Conservation (phyloP, 139 green algal genomes). For the Mesostigma viride region DNA sequence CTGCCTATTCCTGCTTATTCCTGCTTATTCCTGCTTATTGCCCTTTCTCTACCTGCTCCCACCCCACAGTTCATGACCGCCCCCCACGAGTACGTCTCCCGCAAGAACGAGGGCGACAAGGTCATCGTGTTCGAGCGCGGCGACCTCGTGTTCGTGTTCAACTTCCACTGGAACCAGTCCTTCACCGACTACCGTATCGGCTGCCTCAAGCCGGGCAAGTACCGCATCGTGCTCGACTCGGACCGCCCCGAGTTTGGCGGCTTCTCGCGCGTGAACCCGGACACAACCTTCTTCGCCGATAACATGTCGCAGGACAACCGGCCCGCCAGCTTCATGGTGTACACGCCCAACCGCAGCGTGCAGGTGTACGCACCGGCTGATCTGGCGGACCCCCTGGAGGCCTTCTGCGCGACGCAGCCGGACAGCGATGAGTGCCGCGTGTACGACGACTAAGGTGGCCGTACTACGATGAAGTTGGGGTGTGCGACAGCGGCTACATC, state of each 20-base stretch:
- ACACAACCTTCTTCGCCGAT: slow-evolving; percentile 26
- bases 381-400: slow-evolving; percentile 23
- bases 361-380: slow-evolving; percentile 34
- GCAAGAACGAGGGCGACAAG: slow-evolving; percentile 82
- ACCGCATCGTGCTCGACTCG: slow-evolving; percentile 33
- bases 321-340: slow-evolving; percentile 30
- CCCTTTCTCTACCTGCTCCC: slow-evolving; percentile 51
- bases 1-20: no score
- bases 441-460: slow-evolving; percentile 32
- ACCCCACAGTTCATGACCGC: slow-evolving; percentile 73
- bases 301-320: slow-evolving; percentile 29
- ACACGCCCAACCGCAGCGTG: slow-evolving; percentile 29
- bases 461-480: no score
- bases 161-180: slow-evolving; percentile 85
- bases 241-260: slow-evolving; percentile 27
- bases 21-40: not conserved
- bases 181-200: slow-evolving; percentile 63
- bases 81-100: slow-evolving; percentile 55
- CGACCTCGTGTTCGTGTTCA: slow-evolving; percentile 97
- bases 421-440: slow-evolving; percentile 39
- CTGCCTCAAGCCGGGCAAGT: slow-evolving; percentile 51
- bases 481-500: no score
- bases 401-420: slow-evolving; percentile 34
- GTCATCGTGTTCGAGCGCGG: slow-evolving; percentile 86
- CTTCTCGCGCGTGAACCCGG: slow-evolving; percentile 15